Conservation (phyloP, 805 yeast genomes). For the Myxozyma mucilagina region DNA sequence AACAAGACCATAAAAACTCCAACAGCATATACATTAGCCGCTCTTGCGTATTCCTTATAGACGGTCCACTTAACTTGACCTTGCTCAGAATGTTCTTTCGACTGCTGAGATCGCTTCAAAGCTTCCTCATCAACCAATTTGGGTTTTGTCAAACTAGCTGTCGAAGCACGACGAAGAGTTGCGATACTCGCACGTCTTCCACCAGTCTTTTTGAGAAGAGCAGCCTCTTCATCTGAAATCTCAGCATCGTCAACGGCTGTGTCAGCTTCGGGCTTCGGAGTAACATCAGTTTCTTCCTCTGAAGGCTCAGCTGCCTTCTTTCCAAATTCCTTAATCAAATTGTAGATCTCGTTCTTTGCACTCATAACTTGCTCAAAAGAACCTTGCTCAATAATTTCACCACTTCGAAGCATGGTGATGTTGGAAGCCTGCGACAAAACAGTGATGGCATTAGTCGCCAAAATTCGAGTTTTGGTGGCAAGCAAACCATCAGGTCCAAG, state of each 20-base stretch:
- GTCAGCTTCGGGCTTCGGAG: constrained; percentile 3
- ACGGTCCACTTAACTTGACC: constrained; percentile 93
- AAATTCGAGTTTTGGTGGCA: constrained; percentile 67
- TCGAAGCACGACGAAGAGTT: constrained; percentile 59
- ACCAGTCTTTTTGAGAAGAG: constrained; percentile 5
- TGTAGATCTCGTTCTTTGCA: constrained; percentile 27
- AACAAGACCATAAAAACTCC: constrained; percentile 56
- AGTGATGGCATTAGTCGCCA: constrained; percentile 85
- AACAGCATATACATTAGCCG: constrained; percentile 78
- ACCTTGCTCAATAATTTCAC: constrained; percentile 44
- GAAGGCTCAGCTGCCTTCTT: constrained; percentile 27
- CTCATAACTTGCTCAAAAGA: constrained; percentile 36
- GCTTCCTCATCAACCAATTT: constrained; percentile 33
- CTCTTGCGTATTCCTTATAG: constrained; percentile 78
- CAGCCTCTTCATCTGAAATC: constrained; percentile 24
- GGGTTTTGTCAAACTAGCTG: constrained; percentile 54
- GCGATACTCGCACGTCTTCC: constrained; percentile 23
- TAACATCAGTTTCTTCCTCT: constrained; percentile 7
- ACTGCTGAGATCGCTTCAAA: constrained; percentile 34
- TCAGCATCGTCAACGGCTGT: constrained; percentile 13
- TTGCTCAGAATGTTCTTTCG: constrained; percentile 80
- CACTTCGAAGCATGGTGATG: constrained; percentile 64
- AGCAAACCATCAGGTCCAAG: constrained; percentile 79
- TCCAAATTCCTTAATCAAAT: constrained; percentile 34
- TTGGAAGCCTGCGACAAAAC: constrained; percentile 74